phyloP scores from a whole-genome alignment of 176 grass and related monocot genomes.

The Aechmea fasciata region DNA sequence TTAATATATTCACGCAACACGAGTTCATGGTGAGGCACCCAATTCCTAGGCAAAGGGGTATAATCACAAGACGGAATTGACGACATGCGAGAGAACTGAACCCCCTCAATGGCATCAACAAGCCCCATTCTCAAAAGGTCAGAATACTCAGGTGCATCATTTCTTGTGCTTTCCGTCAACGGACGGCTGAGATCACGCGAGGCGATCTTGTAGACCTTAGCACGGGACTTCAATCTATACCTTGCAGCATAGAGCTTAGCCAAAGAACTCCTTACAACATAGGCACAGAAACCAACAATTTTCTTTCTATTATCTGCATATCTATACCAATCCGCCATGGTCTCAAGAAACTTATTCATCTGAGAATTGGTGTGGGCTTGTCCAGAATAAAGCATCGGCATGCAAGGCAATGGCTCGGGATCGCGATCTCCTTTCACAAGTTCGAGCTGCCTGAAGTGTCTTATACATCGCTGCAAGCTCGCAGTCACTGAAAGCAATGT shows the following conservation, averaged over 20 bases:
- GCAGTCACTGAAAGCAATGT: constrained; percentile 81
- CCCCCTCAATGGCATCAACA: constrained; percentile 83
- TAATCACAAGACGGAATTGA: constrained; percentile 87
- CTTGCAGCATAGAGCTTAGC: constrained; percentile 86
- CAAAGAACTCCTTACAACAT: constrained; percentile 77
- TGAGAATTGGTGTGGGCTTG: constrained; percentile 96
- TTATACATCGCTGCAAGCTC: constrained; percentile 69
- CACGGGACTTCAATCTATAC: constrained; percentile 90
- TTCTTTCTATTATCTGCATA: constrained; percentile 95
- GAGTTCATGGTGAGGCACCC: constrained; percentile 74
- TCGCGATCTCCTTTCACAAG: constrained; percentile 86
- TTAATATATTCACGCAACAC: constrained; percentile 78
- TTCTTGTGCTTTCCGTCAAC: constrained; percentile 66
- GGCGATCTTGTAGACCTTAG: constrained; percentile 94
- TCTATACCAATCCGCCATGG: constrained; percentile 91
- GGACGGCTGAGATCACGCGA: constrained; percentile 81
- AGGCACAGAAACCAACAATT: constrained; percentile 86
- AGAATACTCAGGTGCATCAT: constrained; percentile 83
- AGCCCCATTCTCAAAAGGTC: constrained; percentile 94
- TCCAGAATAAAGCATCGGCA: constrained; percentile 76
- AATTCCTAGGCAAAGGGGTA: constrained; percentile 74
- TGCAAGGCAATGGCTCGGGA: constrained; percentile 73
- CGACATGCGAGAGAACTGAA: constrained; percentile 85
- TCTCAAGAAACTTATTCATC: constrained; percentile 98
- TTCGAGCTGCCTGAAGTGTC: constrained; percentile 83